phyloP scores from a whole-genome alignment of 495 filamentous ascomycete species.

The Cenococcum geophilum region DNA sequence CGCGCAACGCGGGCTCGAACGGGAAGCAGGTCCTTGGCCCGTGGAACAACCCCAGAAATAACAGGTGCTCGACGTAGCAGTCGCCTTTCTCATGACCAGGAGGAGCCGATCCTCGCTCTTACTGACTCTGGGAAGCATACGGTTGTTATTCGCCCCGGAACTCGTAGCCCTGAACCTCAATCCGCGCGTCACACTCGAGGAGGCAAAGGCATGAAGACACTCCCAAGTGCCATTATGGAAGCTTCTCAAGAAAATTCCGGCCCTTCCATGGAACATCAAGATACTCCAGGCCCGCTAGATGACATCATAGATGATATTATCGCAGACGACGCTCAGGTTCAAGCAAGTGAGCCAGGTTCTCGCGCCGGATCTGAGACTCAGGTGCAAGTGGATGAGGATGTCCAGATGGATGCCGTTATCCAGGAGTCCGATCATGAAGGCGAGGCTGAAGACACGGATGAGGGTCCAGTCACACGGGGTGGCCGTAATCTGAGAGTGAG shows the following conservation, averaged over 20 bases:
- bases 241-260: conserved; percentile 37
- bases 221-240: conserved; percentile 51
- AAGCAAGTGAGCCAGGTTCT: conserved; percentile 22
- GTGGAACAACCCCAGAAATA: conserved; percentile 24
- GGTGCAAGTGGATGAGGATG: conserved; percentile 16
- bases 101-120: conserved; percentile 57
- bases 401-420: conserved; percentile 24
- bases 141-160: conserved; percentile 52
- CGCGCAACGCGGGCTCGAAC: conserved; percentile 18
- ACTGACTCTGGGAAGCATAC: conserved; percentile 74
- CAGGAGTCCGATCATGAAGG: conserved; percentile 38
- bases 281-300: conserved; percentile 25
- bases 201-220: conserved; percentile 57
- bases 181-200: conserved; percentile 50
- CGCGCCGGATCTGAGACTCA: conserved; percentile 19
- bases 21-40: conserved; percentile 26
- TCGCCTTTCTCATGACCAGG: conserved; percentile 53
- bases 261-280: conserved; percentile 4
- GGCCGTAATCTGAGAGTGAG: conserved; percentile 27
- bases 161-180: conserved; percentile 58
- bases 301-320: conserved; percentile 5
- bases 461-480: conserved; percentile 47
- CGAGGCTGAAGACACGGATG: conserved; percentile 41
- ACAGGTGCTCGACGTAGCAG: conserved; percentile 48
- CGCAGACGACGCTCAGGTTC: conserved; percentile 19